Percentiles rank a stretch among this genome's conserved stretches.
phyloP scores from a whole-genome alignment of 1,284 basidiomycete species.

The Laetiporus sulphureus region DNA sequence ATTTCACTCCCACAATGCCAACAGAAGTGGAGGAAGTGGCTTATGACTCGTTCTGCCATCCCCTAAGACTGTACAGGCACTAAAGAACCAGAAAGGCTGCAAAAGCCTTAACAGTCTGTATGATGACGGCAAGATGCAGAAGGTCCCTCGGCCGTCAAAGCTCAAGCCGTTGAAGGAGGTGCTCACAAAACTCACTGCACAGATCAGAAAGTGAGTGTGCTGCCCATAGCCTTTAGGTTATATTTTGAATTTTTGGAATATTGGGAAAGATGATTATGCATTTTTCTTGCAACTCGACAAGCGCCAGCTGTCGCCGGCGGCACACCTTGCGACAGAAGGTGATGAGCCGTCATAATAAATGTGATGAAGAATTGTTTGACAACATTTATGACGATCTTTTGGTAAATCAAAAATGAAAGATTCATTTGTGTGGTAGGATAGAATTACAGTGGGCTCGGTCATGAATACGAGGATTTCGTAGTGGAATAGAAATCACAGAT shows the following conservation, averaged over 20 bases:
- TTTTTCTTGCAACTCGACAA: conserved; percentile 73
- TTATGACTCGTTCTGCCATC: conserved; percentile 30
- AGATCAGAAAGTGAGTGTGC: conserved; percentile 62
- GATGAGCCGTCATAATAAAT: no score
- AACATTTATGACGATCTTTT: no score
- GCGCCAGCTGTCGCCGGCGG: no score
- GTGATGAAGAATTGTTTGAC: no score
- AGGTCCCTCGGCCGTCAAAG: conserved; percentile 48
- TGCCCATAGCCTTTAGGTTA: background rate
- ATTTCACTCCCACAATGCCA: conserved; percentile 15
- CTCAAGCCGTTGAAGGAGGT: conserved; percentile 75
- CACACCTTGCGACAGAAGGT: no score
- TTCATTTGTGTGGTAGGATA: no score
- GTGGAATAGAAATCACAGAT: no score
- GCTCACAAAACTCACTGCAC: conserved; percentile 48
- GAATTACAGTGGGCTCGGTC: no score
- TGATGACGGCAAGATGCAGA: conserved; percentile 23
- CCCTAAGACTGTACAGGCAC: conserved; percentile 27
- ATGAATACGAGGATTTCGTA: no score
- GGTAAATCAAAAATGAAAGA: no score
- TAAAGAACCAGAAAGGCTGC: conserved; percentile 28
- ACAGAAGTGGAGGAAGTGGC: conserved; percentile 19
- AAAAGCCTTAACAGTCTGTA: conserved; percentile 13
- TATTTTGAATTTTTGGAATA: background rate
- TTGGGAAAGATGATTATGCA: conserved; percentile 80